Evolutionary conservation across 192 early-diverging fungal genomes (phyloP).

Genomic region (Anaeromyces robustus): DNA sequence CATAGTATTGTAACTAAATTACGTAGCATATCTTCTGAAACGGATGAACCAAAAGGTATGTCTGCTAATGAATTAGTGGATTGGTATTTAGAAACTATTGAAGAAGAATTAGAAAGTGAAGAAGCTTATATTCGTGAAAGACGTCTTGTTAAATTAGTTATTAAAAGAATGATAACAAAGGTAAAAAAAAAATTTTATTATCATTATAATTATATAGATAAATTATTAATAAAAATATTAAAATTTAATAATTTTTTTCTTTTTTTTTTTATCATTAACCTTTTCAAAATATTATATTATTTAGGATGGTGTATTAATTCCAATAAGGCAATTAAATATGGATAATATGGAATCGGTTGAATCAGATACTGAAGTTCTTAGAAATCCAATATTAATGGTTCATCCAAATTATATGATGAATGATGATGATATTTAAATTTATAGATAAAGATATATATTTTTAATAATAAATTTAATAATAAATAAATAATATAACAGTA

Average conservation of each 20-base stretch:
- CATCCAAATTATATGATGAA: conserved; percentile 23
- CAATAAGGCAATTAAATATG: conserved; percentile 3
- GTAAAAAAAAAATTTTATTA: no score
- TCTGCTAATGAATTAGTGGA: conserved; percentile 38
- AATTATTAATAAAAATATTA: not conserved
- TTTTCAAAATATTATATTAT: conserved; percentile 12
- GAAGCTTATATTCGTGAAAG: conserved; percentile 39
- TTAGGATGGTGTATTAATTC: conserved; percentile 19
- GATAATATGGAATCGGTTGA: conserved; percentile 1
- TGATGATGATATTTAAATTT: conserved; percentile 4
- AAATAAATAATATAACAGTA: no score
- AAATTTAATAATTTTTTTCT: not conserved
- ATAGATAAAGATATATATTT: no score
- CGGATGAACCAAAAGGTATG: conserved; percentile 11
- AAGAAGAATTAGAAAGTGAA: conserved; percentile 41
- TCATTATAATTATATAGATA: conserved; percentile 5
- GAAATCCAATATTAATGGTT: conserved; percentile 24
- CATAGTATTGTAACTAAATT: not conserved
- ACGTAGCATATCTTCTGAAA: not conserved
- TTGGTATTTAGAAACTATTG: conserved; percentile 56
- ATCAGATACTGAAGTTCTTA: conserved; percentile 1
- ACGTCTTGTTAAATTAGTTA: conserved; percentile 45
- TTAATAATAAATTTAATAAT: no score
- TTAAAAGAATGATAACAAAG: conserved; percentile 45
- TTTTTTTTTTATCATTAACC: no score